These are phyloP conservation scores for Phenoliferia sp. DNA, from an alignment of 1,284 basidiomycete genomes.

Conservation along the genomic window DNA sequence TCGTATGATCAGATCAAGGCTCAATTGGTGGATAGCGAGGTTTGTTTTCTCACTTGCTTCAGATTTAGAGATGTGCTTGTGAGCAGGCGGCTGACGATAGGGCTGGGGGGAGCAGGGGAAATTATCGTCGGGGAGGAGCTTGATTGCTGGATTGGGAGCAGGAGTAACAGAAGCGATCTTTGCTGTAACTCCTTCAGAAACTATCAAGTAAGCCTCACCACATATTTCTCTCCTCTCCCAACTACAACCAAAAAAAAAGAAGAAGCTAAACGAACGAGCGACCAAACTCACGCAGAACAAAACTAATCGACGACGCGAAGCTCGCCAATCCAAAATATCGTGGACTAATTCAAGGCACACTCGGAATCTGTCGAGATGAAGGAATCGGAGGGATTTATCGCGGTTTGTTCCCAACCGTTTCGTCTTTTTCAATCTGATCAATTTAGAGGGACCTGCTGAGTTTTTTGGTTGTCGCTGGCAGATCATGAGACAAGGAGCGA, in stretches of 20 bases:
- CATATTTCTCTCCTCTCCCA: background rate
- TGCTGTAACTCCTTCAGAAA: conserved; percentile 95
- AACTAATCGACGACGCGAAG: conserved; percentile 92
- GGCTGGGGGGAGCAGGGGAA: conserved; percentile 60
- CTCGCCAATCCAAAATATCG: conserved; percentile 75
- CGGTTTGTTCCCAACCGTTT: conserved; percentile 88
- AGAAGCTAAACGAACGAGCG: too few species aligned
- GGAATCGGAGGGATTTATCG: conserved; percentile 76
- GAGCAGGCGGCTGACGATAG: background rate
- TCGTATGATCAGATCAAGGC: conserved; percentile 92
- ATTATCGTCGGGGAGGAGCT: conserved; percentile 74
- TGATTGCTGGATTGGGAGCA: conserved; percentile 85
- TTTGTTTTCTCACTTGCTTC: conserved; percentile 40
- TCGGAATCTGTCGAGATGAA: conserved; percentile 75
- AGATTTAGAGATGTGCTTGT: background rate
- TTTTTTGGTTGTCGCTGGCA: conserved; percentile 43
- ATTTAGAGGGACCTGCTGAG: too few species aligned
- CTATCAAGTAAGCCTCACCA: conserved; percentile 90
- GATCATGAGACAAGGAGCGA: conserved; percentile 97
- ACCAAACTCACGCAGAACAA: conserved; percentile 56
- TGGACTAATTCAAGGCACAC: conserved; percentile 80
- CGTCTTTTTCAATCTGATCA: conserved; percentile 39
- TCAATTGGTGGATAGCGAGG: conserved; percentile 73
- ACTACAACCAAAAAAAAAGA: too few species aligned
- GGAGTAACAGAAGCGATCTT: conserved; percentile 91